Base-by-base conservation (phyloP, 352 stramenopile species). In the Phytophthora foliorum region DNA sequence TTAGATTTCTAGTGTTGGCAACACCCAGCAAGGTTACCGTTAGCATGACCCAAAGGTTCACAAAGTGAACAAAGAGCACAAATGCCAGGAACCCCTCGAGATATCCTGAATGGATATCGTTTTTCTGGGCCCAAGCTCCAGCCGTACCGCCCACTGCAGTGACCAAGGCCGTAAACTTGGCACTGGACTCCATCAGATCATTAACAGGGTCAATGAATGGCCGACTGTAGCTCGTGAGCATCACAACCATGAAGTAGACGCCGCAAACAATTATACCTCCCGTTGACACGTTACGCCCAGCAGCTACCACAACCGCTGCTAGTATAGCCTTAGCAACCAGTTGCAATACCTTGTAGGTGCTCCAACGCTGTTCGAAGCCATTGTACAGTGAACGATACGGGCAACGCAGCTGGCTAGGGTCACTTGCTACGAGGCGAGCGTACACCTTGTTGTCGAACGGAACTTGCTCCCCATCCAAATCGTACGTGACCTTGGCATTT, bases 301-400 rank as follows among this genome's bases (percentile, higher is more conserved):
- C 52, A 17, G 27, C 57, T 3, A 80, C 63, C 6, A 75, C 53
- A 17, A 87, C 46, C 4, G 72, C 45, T 22, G 68, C 77, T 9
- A 84, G 29, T 14, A 82, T 56, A 16, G 78, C 67, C 38, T 86
- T 88, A 14, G 74, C 69, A 9, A 80, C 39, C 6, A 88, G 50
- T 56, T 81, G 68, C 24, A 80, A 65, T 0, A 85, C 72, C 44
- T 84, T 83, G 62, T 86, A 88, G 31, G 72, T 68, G 24, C 64
- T 73, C 80, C 77, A 86, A 29, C 67, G 66, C 48, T 63, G 67
- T 54, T 88, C 80, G 24, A 84, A 86, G 8, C 80, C 77, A 8
- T 58, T 67, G 61, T 88, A 88, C 14, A 88, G 69, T 51, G 78
- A 84, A 6, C 71, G 67, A 50, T 84, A 88, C 1, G 80, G 80